phyloP scores from a whole-genome alignment of 1,284 basidiomycete genomes.

The Baeospora myosura region DNA sequence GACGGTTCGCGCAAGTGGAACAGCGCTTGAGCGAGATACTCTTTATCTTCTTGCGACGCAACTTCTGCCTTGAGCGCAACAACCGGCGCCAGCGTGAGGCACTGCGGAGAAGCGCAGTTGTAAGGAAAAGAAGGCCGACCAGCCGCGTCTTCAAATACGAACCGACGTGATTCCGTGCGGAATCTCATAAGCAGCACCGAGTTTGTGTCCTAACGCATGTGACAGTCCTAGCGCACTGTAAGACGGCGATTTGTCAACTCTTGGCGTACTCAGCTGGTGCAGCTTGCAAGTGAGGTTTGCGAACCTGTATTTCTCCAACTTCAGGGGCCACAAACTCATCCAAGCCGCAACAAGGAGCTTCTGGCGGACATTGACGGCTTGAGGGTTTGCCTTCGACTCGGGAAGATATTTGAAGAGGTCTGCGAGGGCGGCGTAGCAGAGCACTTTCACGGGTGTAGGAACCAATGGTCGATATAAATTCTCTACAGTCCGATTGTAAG shows the following conservation, averaged over 20 bases:
- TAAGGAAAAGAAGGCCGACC: neutral
- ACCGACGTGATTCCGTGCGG: constrained; percentile 80
- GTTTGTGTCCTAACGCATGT: constrained; percentile 67
- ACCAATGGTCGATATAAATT: constrained; percentile 57
- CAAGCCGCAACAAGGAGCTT: constrained; percentile 69
- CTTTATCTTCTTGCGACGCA: constrained; percentile 51
- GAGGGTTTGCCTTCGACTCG: constrained; percentile 50
- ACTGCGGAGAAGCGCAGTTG: constrained; percentile 40
- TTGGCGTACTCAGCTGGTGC: neutral
- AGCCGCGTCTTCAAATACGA: constrained; percentile 19
- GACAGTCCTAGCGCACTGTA: constrained; percentile 62
- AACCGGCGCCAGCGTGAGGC: constrained; percentile 65
- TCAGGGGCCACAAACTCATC: constrained; percentile 72
- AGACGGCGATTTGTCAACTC: neutral
- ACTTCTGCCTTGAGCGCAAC: constrained; percentile 51
- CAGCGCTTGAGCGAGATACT: constrained; percentile 45
- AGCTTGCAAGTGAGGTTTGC: constrained; percentile 6
- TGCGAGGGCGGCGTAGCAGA: constrained; percentile 58
- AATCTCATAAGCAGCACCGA: constrained; percentile 72
- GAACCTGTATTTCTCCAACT: constrained; percentile 47
- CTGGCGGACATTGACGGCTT: constrained; percentile 53
- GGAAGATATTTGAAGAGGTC: constrained; percentile 74
- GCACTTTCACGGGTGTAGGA: constrained; percentile 53
- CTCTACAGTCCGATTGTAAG: constrained; percentile 33
- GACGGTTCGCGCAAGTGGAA: constrained; percentile 50